Conservation (phyloP, 73 alveolate genomes). For the Durusdinium trenchii region DNA sequence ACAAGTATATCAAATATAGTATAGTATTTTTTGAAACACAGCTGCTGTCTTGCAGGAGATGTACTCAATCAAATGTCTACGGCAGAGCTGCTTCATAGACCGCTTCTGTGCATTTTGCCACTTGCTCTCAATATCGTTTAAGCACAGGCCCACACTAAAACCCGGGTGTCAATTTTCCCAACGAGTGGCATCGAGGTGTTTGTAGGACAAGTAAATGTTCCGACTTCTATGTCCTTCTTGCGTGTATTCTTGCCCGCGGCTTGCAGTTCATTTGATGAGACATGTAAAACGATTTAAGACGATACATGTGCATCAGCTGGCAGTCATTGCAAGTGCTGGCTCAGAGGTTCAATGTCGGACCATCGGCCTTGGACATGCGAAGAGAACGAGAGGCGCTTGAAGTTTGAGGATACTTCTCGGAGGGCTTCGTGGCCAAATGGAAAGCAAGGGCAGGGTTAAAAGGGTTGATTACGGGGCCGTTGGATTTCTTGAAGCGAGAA, state of each 20-base stretch:
- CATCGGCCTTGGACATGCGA: conserved; percentile 84
- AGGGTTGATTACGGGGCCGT: background rate
- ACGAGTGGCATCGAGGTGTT: no score
- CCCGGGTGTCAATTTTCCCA: no score
- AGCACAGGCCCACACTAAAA: no score
- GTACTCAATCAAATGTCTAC: conserved; percentile 87
- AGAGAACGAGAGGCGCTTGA: conserved; percentile 19
- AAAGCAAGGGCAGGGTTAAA: background rate
- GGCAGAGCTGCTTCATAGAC: conserved; percentile 49
- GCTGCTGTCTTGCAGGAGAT: no score
- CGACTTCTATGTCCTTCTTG: no score
- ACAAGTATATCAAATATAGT: no score
- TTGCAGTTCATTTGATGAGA: background rate
- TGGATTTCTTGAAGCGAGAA: background rate
- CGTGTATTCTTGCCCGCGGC: background rate
- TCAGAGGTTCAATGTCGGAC: conserved; percentile 19
- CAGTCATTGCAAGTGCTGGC: no score
- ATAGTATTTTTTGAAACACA: no score
- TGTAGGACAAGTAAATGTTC: no score
- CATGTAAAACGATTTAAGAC: no score
- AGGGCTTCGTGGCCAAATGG: background rate
- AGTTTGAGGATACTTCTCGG: background rate
- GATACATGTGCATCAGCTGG: no score
- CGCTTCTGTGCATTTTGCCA: conserved; percentile 66
- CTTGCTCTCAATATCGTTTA: background rate